Evolutionary conservation across 441 rosid species (phyloP), one percentile per base, ranked within the genome.

Genomic region (Corymbia citriodora): DNA sequence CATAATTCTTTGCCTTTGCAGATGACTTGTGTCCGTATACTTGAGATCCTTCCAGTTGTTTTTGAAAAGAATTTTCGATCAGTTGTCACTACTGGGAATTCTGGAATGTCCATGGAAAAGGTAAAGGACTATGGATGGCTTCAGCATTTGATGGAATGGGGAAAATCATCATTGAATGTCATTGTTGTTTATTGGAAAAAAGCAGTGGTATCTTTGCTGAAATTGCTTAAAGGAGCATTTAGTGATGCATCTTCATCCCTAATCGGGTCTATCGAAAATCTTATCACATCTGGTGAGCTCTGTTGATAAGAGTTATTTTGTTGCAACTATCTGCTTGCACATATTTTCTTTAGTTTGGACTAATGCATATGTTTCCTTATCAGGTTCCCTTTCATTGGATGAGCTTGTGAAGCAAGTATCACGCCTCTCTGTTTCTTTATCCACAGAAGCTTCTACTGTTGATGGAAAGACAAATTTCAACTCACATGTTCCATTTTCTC

Each of bases 11-110:
- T 89, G 74, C 90, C 91, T 89, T 94, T 93, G 89, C 96, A 98
- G 99, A 97, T 97, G 99, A 96, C 99, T 92, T 98, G 98, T 93
- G 97, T 98, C 45, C 98, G 99, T 55, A 89, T 96, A 90, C 98
- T 98, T 89, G 99, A 98, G 96, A 96, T 97, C 88, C 95, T 97
- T 91, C 99, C 99, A 91, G 94, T 94, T 89, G 91, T 96, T 90
- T 91, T 96, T 90, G 96, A 94, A 92, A 97, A 92, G 91, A 95
- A 97, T 91, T 90, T 90, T 92, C 94, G 91, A 90, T 91, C 94
- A 89, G 88, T 79, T 89, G 54, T 88, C 63, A 90, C 87, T 50
- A 93, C 93, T 89, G 91, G 74, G 91, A 91, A 88, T 92, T 92
- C 94, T 90, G 93, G 90, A 92, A 93, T 91, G 57, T 91, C 88